Percentiles rank a stretch among this genome's conserved stretches.
Conservation (phyloP, 2,329 filamentous ascomycete species). For the Curvularia sp. region DNA sequence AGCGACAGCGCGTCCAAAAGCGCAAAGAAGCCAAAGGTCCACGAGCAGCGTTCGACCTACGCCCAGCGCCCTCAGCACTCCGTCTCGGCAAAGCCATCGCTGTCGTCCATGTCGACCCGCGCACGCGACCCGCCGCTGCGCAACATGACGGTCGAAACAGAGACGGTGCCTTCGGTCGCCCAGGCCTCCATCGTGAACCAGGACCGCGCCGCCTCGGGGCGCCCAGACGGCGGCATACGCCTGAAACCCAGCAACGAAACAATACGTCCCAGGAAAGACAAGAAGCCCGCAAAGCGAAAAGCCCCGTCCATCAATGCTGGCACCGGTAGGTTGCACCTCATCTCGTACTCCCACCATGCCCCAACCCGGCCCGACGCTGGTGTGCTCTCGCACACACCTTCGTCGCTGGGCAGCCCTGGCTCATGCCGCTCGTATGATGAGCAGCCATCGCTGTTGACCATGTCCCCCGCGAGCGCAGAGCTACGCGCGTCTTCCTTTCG, state of each 20-base stretch:
- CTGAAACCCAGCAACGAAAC: conserved; percentile 94
- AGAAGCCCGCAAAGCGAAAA: conserved; percentile 80
- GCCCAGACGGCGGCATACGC: conserved; percentile 76
- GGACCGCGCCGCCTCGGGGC: conserved; percentile 64
- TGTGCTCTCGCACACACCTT: conserved; percentile 35
- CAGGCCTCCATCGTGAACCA: conserved; percentile 73
- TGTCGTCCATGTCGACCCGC: conserved; percentile 70
- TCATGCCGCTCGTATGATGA: conserved; percentile 44
- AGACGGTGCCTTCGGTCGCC: conserved; percentile 90
- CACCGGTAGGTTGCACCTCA: conserved; percentile 68
- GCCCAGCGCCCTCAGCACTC: conserved; percentile 53
- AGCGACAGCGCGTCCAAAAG: conserved; percentile 64
- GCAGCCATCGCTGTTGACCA: conserved; percentile 33
- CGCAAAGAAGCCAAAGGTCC: conserved; percentile 40
- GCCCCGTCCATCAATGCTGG: conserved; percentile 72
- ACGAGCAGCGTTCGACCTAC: conserved; percentile 55
- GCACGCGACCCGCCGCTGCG: conserved; percentile 75
- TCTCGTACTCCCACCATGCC: conserved; percentile 44
- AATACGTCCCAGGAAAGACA: conserved; percentile 91
- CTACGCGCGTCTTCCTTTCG: conserved; percentile 33
- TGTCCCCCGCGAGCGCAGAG: conserved; percentile 39
- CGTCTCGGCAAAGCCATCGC: conserved; percentile 69
- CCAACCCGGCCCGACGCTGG: conserved; percentile 35
- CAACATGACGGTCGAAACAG: conserved; percentile 97
- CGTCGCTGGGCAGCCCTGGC: conserved; percentile 41